phyloP scores from a whole-genome alignment of 208 protist genomes.

The Trypanosoma vivax region DNA sequence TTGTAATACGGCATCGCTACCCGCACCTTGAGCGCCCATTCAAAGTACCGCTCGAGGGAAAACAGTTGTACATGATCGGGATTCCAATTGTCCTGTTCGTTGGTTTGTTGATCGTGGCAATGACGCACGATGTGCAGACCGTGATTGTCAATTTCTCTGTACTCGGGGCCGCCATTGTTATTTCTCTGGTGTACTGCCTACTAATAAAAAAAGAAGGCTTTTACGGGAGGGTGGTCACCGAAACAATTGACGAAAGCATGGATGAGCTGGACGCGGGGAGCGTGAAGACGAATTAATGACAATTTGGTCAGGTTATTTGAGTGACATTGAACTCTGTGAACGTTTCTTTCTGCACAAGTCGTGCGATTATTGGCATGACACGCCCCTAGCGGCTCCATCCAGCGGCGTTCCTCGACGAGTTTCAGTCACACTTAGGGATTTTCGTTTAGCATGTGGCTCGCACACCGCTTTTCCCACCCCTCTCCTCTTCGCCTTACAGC shows the following conservation, averaged over 20 bases:
- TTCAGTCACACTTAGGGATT: too few relatives aligned
- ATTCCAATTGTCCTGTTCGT: constrained; percentile 37
- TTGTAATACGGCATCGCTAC: constrained; percentile 50
- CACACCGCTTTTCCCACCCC: too few relatives aligned
- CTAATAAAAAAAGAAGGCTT: constrained; percentile 47
- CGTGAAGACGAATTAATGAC: not conserved
- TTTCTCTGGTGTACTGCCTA: constrained; percentile 40
- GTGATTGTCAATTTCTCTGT: constrained; percentile 32
- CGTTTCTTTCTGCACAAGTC: too few relatives aligned
- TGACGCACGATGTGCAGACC: constrained; percentile 31
- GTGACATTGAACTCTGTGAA: too few relatives aligned
- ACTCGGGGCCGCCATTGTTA: constrained; percentile 19
- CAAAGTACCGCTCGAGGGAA: constrained; percentile 38
- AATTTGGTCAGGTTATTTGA: constrained; percentile 6
- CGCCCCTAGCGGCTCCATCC: too few relatives aligned
- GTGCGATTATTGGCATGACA: too few relatives aligned
- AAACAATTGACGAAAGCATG: constrained; percentile 4
- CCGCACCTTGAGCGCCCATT: constrained; percentile 61
- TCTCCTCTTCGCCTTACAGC: too few relatives aligned
- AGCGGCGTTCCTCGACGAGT: too few relatives aligned
- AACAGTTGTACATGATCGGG: constrained; percentile 29
- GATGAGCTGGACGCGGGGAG: not conserved
- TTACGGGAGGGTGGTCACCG: constrained; percentile 56
- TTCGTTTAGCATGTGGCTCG: too few relatives aligned
- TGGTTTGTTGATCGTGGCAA: constrained; percentile 35